phyloP scores from a whole-genome alignment of 2,329 filamentous ascomycete species.

The Diaporthe amygdali region DNA sequence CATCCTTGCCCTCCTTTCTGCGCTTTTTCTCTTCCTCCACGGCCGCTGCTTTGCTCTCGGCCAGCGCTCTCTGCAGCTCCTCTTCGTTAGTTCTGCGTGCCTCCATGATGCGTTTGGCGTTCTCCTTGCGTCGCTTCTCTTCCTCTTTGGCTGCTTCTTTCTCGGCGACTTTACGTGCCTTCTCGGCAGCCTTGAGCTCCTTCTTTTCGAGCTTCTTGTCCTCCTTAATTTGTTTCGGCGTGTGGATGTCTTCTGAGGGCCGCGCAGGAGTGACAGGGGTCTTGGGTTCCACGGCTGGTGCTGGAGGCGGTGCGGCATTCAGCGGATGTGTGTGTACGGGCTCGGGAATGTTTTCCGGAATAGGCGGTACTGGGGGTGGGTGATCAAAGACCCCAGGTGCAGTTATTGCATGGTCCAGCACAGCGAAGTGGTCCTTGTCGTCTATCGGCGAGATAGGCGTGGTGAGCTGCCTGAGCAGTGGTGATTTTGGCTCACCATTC shows the following conservation, averaged over 20 bases:
- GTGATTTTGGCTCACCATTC: conserved; percentile 44
- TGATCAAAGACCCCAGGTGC: conserved; percentile 51
- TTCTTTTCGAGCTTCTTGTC: conserved; percentile 73
- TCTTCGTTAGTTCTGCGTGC: conserved; percentile 60
- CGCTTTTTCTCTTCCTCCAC: conserved; percentile 53
- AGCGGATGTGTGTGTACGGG: conserved; percentile 32
- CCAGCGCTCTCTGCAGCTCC: conserved; percentile 67
- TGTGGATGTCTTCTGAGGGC: conserved; percentile 56
- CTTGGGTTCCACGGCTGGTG: conserved; percentile 30
- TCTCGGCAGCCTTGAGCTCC: conserved; percentile 63
- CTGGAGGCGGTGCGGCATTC: conserved; percentile 36
- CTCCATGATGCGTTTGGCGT: conserved; percentile 40
- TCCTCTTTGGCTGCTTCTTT: conserved; percentile 52
- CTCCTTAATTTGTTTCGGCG: conserved; percentile 55
- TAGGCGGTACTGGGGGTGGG: conserved; percentile 28
- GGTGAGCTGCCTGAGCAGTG: conserved; percentile 56
- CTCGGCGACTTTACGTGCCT: conserved; percentile 49
- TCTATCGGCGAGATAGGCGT: conserved; percentile 48
- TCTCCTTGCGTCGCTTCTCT: conserved; percentile 48
- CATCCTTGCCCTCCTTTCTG: conserved; percentile 47
- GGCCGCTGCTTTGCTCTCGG: conserved; percentile 69
- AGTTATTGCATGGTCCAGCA: conserved; percentile 70
- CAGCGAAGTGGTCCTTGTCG: conserved; percentile 59
- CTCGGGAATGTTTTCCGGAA: conserved; percentile 30
- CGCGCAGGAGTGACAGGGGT: conserved; percentile 34